These are phyloP conservation scores for Coelastrella sp. DNA, from an alignment of 139 green algal species.

Conservation along the genomic window DNA sequence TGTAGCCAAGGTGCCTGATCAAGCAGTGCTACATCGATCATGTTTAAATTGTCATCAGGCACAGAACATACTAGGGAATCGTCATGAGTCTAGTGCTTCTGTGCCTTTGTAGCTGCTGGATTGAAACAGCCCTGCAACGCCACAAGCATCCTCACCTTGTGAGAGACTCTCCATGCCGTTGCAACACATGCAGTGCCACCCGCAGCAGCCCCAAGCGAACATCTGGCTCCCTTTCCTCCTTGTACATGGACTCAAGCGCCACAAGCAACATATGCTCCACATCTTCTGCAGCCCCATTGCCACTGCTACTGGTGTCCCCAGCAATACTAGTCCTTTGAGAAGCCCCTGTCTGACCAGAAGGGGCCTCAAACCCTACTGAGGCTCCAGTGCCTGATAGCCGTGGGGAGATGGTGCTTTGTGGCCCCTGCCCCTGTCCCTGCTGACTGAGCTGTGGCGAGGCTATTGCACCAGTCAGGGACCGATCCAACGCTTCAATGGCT, in stretches of 20 bases:
- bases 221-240: constrained; percentile 70
- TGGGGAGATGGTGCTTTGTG: too few relatives aligned
- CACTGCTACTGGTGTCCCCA: constrained; percentile 6
- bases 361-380: too few relatives aligned
- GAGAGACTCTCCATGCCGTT: constrained; percentile 81
- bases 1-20: too few relatives aligned
- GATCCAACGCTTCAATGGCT: constrained; percentile 77
- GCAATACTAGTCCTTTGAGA: background rate
- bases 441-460: too few relatives aligned
- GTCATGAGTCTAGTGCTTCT: too few relatives aligned
- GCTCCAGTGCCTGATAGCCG: too few relatives aligned
- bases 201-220: constrained; percentile 79
- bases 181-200: constrained; percentile 79
- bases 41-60: too few relatives aligned
- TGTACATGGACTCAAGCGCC: constrained; percentile 77
- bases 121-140: too few relatives aligned
- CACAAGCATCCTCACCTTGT: constrained; percentile 27
- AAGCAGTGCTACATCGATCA: too few relatives aligned
- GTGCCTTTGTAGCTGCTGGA: too few relatives aligned
- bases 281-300: constrained; percentile 41
- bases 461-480: constrained; percentile 59
- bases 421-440: too few relatives aligned
- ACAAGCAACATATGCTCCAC: constrained; percentile 88
- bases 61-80: too few relatives aligned
- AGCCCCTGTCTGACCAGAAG: background rate